Evolutionary conservation across 768 basidiomycete species (phyloP).

Genomic region (Asterophora lycoperdoides): DNA sequence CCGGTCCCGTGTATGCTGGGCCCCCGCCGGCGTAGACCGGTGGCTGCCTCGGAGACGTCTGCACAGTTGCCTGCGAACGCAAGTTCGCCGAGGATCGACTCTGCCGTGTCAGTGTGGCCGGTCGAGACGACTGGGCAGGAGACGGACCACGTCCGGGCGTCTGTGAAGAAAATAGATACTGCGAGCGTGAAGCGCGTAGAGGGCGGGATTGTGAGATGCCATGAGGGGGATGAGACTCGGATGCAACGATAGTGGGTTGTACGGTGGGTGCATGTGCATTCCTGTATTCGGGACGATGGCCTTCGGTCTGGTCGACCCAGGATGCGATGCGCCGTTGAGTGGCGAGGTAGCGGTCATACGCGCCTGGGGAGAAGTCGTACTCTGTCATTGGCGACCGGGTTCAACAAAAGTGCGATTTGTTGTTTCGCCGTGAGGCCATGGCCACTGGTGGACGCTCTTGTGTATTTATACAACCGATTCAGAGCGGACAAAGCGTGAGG

Average conservation of each 20-base stretch:
- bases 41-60: not conserved
- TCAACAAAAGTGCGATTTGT: not conserved
- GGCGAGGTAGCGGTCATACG: constrained; percentile 38
- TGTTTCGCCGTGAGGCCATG: not conserved
- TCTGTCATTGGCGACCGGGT: constrained; percentile 34
- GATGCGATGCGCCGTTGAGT: constrained; percentile 37
- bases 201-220: not conserved
- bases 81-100: constrained; percentile 3
- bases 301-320: constrained; percentile 36
- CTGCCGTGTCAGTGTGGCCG: not conserved
- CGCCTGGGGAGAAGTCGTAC: constrained; percentile 48
- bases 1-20: constrained; percentile 7
- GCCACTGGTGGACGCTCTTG: too few species aligned
- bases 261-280: constrained; percentile 13
- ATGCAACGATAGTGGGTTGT: not conserved
- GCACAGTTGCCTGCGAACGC: constrained; percentile 1
- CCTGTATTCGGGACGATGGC: constrained; percentile 13
- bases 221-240: not conserved
- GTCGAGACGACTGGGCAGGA: not conserved
- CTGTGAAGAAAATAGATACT: constrained; percentile 1
- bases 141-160: not conserved
- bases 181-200: constrained; percentile 3
- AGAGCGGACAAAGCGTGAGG: constrained; percentile 4
- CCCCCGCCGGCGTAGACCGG: not conserved
- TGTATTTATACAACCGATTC: constrained; percentile 8